Conservation (phyloP, 2,329 filamentous ascomycete genomes). For the Ceratocystis smalleyi region DNA sequence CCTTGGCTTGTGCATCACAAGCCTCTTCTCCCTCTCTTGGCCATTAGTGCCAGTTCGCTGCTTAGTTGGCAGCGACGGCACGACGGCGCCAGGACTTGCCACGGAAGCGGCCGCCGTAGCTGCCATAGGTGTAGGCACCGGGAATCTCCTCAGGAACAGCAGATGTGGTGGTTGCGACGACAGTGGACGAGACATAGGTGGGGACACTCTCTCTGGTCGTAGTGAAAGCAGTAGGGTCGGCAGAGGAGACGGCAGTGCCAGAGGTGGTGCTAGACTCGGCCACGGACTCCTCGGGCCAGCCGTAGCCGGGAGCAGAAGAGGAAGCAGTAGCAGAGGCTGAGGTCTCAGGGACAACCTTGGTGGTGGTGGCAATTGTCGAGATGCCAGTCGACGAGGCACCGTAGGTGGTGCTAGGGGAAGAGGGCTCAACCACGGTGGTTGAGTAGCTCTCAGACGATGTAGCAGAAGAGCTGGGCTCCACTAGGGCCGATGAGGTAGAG, state of each 20-base stretch:
- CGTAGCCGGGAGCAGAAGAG: not conserved
- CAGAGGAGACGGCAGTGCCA: slow-evolving; percentile 8
- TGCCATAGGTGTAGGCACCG: slow-evolving; percentile 14
- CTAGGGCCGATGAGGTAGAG: not conserved
- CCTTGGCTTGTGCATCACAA: not conserved
- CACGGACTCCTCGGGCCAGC: not conserved
- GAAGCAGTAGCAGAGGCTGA: not conserved
- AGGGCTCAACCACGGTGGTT: not conserved
- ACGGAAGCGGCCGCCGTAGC: slow-evolving; percentile 5
- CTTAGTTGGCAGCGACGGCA: slow-evolving; percentile 9
- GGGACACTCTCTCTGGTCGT: not conserved
- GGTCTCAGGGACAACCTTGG: not conserved
- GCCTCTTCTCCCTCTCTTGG: not conserved
- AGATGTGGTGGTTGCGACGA: not conserved
- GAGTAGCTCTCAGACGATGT: not conserved
- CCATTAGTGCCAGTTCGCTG: not conserved
- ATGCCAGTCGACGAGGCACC: not conserved
- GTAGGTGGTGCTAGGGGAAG: not conserved
- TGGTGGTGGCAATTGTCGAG: slow-evolving; percentile 1
- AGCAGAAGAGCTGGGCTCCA: not conserved
- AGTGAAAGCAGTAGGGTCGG: slow-evolving; percentile 7
- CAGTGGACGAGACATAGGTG: not conserved
- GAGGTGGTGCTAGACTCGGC: not conserved
- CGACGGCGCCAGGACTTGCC: slow-evolving; percentile 12
- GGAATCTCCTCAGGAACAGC: slow-evolving; percentile 9